Evolutionary conservation across 345 rosid species (phyloP), one percentile per base, ranked within the genome.

Genomic region (Ailanthus altissimus): DNA sequence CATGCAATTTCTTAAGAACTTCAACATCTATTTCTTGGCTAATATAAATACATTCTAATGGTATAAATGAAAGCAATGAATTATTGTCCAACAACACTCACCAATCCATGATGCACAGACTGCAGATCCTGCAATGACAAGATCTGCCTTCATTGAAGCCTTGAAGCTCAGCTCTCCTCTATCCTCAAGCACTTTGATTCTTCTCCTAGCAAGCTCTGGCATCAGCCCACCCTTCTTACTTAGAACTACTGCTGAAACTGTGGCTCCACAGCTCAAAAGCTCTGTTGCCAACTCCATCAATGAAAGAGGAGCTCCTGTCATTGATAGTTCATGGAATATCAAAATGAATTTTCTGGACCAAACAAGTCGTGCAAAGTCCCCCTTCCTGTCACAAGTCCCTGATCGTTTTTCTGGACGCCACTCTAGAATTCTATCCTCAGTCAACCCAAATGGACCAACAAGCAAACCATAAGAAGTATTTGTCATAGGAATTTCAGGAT

Each of bases 241-340:
- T 50, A 95, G 92, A 82, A 93, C 98, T 50, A 93, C 98, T 47
- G 94, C 99, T 53, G 96, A 93, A 64, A 95, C 99, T 46, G 98
- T 87, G 76, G 98, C 99, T 65, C 99, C 99, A 75, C 99, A 93
- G 93, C 99, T 95, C 89, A 95, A 73, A 84, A 95, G 92, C 85
- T 95, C 99, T 2, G 97, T 91, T 61, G 99, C 98, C 86, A 95
- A 81, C 84, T 95, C 99, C 94, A 95, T 86, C 97, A 95, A 93
- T 57, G 99, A 93, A 66, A 92, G 89, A 16, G 99, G 99, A 75
- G 99, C 99, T 45, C 99, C 99, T 0, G 99, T 95, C 98, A 93
- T 93, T 43, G 99, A 95, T n/a, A 95, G 90, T 77, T 95, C 99
- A 78, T 95, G 99, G 82, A 95, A 95, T 80, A 95, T 77, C 79